Base-by-base conservation (phyloP, 164 flowering plant species). In the Malania oleifera region DNA sequence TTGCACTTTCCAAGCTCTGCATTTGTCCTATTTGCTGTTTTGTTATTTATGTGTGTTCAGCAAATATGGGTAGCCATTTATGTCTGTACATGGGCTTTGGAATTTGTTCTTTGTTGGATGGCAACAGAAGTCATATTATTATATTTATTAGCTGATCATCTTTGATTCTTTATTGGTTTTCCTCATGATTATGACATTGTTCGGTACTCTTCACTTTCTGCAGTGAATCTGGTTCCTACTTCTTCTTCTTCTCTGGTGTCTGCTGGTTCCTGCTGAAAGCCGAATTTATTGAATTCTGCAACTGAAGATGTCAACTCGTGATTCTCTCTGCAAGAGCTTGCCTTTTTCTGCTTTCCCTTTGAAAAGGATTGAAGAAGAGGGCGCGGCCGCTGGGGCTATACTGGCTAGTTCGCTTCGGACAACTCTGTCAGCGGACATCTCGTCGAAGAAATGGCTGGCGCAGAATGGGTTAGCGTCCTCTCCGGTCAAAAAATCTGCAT, bases 371-470 rank as follows among this genome's bases (percentile, higher is more conserved):
- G 72, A 68, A 3, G 74, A 66, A 50, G 74, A 61, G 11, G 55
- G 29, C 18, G 59, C 51, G 41, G 46, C 31, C 2, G 39, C 24
- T 7, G 72, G 77, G 64, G 31, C 66, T 34, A 31, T 31, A n/a
- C n/a, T n/a, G 50, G 43, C 69, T 39, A n/a, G n/a, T n/a, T 77
- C 89, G 0, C 66, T 86, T 1, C 56, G 86, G 31, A 63, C 89
- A 58, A 82, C 89, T 26, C 72, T 83, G 2, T 86, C 93, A 0
- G 84, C 89, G 0, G 89, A 86, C 54, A 83, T 82, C 87, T 78
- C 87, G 15, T 82, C 89, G 29, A 79, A 71, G 69, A 70, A 70
- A 67, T 86, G 87, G 84, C 45, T 74, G 9, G 35, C 70, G 0
- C 78, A 79, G 40, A 35, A 75, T 45, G 73, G 74, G 13, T 34